Evolutionary conservation across 164 flowering plant species (phyloP).

Genomic region (Vitis labrusca): DNA sequence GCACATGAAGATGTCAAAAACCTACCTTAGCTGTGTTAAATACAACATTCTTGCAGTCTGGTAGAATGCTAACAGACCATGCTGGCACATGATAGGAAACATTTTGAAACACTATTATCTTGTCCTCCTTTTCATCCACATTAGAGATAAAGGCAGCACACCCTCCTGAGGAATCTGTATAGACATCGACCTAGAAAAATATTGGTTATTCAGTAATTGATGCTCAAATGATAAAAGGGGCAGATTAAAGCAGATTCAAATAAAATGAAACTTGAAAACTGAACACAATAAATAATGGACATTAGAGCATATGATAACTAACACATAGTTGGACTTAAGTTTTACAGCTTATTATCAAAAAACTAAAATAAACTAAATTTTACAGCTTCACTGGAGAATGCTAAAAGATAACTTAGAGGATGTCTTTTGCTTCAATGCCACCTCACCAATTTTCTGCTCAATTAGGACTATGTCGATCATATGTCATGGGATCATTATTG

Average conservation of each 20-base stretch:
- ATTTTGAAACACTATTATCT: constrained; percentile 58
- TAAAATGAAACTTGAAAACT: too few relatives aligned
- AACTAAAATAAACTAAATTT: neutral
- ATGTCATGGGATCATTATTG: too few relatives aligned
- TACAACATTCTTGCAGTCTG: constrained; percentile 90
- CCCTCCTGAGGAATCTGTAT: constrained; percentile 62
- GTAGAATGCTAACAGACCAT: constrained; percentile 98
- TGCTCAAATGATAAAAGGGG: neutral
- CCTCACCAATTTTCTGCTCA: too few relatives aligned
- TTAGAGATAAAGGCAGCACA: constrained; percentile 93
- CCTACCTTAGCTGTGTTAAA: constrained; percentile 92
- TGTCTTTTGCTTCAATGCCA: too few relatives aligned
- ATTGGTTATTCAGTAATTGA: neutral
- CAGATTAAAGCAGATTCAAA: constrained; percentile 6
- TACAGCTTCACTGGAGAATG: neutral
- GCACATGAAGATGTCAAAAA: neutral
- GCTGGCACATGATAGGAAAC: constrained; percentile 80
- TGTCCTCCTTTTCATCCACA: constrained; percentile 73
- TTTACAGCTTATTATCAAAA: too few relatives aligned
- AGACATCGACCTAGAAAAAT: constrained; percentile 73
- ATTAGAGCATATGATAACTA: neutral
- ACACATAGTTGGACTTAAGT: too few relatives aligned
- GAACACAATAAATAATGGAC: neutral
- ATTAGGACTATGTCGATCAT: too few relatives aligned
- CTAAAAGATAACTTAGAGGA: neutral